Percentiles rank a stretch among this genome's conserved stretches.
These are phyloP conservation scores for Floccularia luteovirens DNA, from an alignment of 768 basidiomycete species.

Conservation along the genomic window DNA sequence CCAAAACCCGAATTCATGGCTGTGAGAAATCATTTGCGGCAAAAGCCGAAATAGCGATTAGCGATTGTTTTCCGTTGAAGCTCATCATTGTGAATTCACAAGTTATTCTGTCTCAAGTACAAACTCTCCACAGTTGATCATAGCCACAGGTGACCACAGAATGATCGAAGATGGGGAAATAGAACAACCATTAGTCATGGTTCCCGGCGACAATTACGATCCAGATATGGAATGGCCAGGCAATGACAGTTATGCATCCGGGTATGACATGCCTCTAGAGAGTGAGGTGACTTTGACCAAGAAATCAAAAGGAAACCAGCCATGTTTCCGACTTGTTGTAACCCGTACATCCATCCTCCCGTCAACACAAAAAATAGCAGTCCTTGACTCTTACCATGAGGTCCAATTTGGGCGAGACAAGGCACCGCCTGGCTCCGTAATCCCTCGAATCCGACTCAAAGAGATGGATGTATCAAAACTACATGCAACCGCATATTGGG, in stretches of 20 bases:
- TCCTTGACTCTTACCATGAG: conserved; percentile 46
- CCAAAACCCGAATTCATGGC: no score
- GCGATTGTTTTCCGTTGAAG: no score
- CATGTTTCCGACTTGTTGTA: conserved; percentile 43
- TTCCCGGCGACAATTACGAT: conserved; percentile 29
- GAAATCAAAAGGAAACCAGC: conserved; percentile 16
- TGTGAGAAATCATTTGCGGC: no score
- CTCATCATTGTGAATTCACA: no score
- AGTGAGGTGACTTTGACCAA: background rate
- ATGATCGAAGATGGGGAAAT: conserved; percentile 23
- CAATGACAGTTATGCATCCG: conserved; percentile 10
- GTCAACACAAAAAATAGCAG: conserved; percentile 29
- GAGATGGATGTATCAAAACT: conserved; percentile 82
- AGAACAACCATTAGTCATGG: conserved; percentile 7
- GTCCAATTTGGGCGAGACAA: conserved; percentile 72
- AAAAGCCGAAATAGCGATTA: no score
- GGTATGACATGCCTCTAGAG: background rate
- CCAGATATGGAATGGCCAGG: conserved; percentile 58
- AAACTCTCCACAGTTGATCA: no score
- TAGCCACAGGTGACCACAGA: no score
- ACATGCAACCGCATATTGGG: conserved; percentile 74
- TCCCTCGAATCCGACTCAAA: conserved; percentile 65
- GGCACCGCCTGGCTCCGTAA: conserved; percentile 37
- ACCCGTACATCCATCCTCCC: conserved; percentile 56
- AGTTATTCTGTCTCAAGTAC: no score